Evolutionary conservation across 495 filamentous ascomycete species (phyloP), one percentile per base, ranked within the genome.

Genomic region (Jackrogersella minutella): DNA sequence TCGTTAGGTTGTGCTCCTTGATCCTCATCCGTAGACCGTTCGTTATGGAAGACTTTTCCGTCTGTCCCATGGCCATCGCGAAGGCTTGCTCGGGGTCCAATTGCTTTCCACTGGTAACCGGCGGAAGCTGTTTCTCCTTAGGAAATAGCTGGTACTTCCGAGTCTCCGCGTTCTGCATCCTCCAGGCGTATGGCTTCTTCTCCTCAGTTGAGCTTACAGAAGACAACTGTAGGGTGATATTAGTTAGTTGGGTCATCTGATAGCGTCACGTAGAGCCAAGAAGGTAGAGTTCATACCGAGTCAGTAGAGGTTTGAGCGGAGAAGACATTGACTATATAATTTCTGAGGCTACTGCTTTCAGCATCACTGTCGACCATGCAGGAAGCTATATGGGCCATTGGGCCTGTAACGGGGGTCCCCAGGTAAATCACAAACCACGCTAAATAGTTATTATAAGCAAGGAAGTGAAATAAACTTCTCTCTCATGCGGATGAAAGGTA

Each of bases 121-220:
- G 46, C 40, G 76, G 72, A 24, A 73, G 63, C 58, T 80, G 79
- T 62, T 71, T 79, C 61, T 81, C 80, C 47, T 74, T 76, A 56
- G 82, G 82, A 66, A 85, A 85, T 43, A 83, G 74, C 71, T 84
- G 81, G 50, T 85, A 84, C 71, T 82, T 85, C 56, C 78, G 76
- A 10, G 53, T 30, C 61, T 81, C 76, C 5, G 79, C 72, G 52
- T 82, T 79, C 52, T 83, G 81, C 82, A 84, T 84, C 68, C 81
- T 85, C 79, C 79, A 82, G 21, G 78, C 72, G 65, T 77, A 79
- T 19, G 80, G 78, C 60, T 77, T 85, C 63, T 77, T 81, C 62
- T 73, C 39, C 56, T 75, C 57, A 70, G 73, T 44, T 62, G 77
- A 55, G 75, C 77, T 73, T 74, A 37, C 43, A 57, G 61, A 71